These are phyloP conservation scores for Scheffersomyces segobiensis DNA, from an alignment of 1,139 yeast genomes.

Conservation along the genomic window DNA sequence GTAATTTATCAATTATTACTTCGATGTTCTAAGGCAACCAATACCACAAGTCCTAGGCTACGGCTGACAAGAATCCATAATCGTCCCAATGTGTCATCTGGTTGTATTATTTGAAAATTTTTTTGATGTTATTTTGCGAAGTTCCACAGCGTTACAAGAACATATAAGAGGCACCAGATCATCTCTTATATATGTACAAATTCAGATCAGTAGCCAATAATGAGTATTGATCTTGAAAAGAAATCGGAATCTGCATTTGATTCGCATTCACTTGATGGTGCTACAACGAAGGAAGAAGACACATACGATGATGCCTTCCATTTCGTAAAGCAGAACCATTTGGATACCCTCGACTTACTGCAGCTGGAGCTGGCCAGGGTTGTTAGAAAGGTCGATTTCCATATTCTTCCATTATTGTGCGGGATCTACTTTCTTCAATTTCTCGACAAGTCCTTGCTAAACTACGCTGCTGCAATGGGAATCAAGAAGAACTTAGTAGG, in stretches of 20 bases:
- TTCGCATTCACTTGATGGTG: neutral
- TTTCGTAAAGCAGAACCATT: slow-evolving; percentile 4
- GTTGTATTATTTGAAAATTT: neutral
- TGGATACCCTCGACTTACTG: neutral
- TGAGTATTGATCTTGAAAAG: neutral
- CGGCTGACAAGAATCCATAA: neutral
- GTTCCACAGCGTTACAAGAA: neutral
- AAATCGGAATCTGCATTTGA: neutral
- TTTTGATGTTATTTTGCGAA: neutral
- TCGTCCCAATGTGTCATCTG: neutral
- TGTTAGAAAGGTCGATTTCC: slow-evolving; percentile 25
- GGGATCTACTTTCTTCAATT: slow-evolving; percentile 45
- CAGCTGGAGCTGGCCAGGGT: slow-evolving; percentile 1
- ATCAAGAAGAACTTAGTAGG: slow-evolving; percentile 37
- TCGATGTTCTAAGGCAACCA: neutral
- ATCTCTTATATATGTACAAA: neutral
- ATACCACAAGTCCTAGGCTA: neutral
- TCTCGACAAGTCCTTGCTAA: slow-evolving; percentile 44
- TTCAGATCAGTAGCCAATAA: neutral
- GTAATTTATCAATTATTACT: neutral
- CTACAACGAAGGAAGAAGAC: neutral
- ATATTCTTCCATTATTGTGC: slow-evolving; percentile 35
- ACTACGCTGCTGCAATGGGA: slow-evolving; percentile 55
- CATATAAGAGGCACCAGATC: neutral
- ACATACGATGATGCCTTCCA: slow-evolving; percentile 9